Evolutionary conservation across 306 rosid species (phyloP).

Genomic region (Rosa lucieae): DNA sequence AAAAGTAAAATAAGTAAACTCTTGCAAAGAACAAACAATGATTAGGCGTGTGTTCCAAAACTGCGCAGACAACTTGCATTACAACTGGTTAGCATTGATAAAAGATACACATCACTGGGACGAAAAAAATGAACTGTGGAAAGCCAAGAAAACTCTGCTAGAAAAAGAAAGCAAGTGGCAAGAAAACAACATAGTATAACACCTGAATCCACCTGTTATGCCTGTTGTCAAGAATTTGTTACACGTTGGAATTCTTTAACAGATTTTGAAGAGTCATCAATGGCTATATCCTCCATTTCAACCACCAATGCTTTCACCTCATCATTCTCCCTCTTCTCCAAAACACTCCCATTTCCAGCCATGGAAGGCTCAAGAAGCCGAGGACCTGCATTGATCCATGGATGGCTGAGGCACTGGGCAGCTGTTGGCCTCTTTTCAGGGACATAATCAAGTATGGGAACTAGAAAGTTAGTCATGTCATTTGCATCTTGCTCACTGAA

Average conservation of each 20-base stretch:
- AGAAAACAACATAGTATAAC: conserved; percentile 5
- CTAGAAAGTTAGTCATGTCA: conserved; percentile 57
- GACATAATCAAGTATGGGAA: conserved; percentile 73
- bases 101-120: not conserved
- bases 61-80: not conserved
- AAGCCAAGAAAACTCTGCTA: conserved; percentile 3
- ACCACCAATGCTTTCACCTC: conserved; percentile 31
- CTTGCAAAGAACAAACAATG: conserved; percentile 14
- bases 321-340: conserved; percentile 20
- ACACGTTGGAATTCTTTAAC: conserved; percentile 7
- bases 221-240: not conserved
- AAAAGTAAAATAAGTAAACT: conserved; percentile 15
- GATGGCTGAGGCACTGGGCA: conserved; percentile 68
- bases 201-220: not conserved
- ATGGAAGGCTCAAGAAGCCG: conserved; percentile 38
- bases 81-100: not conserved
- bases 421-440: conserved; percentile 90
- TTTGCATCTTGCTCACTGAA: conserved; percentile 73
- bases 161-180: not conserved
- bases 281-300: conserved; percentile 32
- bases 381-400: conserved; percentile 73
- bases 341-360: conserved; percentile 11
- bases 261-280: conserved; percentile 26
- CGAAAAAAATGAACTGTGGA: not conserved
- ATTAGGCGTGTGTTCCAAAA: conserved; percentile 13